These are phyloP conservation scores for Limnanthes douglasii DNA, from an alignment of 345 rosid genomes.

Conservation along the genomic window DNA sequence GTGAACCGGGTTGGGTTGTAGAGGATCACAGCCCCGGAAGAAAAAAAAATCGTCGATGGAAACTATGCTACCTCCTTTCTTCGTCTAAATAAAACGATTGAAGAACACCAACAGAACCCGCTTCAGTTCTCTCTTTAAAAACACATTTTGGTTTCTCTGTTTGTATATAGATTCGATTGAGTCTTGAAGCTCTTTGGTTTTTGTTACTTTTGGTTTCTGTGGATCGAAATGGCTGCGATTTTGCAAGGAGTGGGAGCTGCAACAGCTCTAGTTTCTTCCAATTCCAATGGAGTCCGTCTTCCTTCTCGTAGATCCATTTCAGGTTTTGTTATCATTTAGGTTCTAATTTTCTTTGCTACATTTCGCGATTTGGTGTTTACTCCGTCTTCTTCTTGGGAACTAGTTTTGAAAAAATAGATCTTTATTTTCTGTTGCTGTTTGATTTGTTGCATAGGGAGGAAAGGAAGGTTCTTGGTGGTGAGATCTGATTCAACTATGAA, in stretches of 20 bases:
- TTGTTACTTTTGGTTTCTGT: neutral
- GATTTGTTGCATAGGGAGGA: constrained; percentile 31
- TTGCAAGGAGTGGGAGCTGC: constrained; percentile 57
- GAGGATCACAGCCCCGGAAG: too few species aligned
- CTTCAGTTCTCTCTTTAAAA: neutral
- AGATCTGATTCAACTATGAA: constrained; percentile 45
- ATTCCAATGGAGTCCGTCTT: constrained; percentile 26
- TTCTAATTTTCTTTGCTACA: neutral
- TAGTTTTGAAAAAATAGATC: too few species aligned
- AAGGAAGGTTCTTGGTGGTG: constrained; percentile 22
- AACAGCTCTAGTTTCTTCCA: constrained; percentile 28
- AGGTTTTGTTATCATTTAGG: constrained; percentile 15
- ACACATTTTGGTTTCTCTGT: constrained; percentile 5
- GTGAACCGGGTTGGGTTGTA: too few species aligned
- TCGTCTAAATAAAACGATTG: too few species aligned
- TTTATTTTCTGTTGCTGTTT: neutral
- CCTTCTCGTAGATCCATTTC: constrained; percentile 29
- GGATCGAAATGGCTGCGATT: constrained; percentile 35
- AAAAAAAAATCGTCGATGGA: too few species aligned
- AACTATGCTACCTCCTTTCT: too few species aligned
- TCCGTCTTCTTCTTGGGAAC: neutral
- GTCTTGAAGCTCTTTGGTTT: constrained; percentile 4
- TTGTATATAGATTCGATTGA: neutral
- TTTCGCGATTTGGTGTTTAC: neutral
- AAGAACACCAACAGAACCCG: too few species aligned